phyloP scores from a whole-genome alignment of 768 basidiomycete genomes.

The Vararia minispora region DNA sequence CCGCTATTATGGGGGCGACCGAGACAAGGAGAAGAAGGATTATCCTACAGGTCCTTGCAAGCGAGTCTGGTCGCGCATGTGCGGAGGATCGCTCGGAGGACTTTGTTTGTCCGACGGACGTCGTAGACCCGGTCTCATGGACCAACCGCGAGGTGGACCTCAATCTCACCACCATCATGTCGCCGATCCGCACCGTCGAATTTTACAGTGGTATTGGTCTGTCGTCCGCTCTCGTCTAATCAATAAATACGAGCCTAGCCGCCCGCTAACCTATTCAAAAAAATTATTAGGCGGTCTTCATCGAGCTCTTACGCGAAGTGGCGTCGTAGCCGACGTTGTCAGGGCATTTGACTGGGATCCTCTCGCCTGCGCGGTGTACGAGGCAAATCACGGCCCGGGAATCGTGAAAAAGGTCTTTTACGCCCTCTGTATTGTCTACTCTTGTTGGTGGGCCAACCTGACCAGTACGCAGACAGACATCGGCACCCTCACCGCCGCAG shows the following conservation, averaged over 20 bases:
- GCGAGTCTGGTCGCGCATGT: no score
- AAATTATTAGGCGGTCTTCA: slow-evolving; percentile 63
- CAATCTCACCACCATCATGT: neutral
- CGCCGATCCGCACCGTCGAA: slow-evolving; percentile 30
- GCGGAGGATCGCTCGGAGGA: no score
- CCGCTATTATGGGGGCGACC: no score
- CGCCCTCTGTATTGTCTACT: neutral
- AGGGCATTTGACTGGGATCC: slow-evolving; percentile 83
- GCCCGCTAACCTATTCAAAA: no score
- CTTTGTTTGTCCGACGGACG: no score
- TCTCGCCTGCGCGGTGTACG: slow-evolving; percentile 59
- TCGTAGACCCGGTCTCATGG: no score
- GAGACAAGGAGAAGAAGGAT: no score
- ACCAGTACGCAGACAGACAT: slow-evolving; percentile 51
- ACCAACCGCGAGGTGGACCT: neutral
- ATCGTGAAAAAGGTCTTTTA: slow-evolving; percentile 39
- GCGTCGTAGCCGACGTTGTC: slow-evolving; percentile 34
- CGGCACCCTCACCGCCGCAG: slow-evolving; percentile 35
- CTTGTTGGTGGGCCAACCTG: neutral
- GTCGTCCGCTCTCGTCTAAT: slow-evolving; percentile 2
- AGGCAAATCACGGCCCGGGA: slow-evolving; percentile 39
- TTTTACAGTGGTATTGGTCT: slow-evolving; percentile 77
- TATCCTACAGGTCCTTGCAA: no score
- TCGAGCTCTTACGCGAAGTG: slow-evolving; percentile 47
- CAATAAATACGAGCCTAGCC: no score